Evolutionary conservation across 129 eudicot genomes (phyloP), one percentile per base, ranked within the genome.

Genomic region (Tagetes erecta): DNA sequence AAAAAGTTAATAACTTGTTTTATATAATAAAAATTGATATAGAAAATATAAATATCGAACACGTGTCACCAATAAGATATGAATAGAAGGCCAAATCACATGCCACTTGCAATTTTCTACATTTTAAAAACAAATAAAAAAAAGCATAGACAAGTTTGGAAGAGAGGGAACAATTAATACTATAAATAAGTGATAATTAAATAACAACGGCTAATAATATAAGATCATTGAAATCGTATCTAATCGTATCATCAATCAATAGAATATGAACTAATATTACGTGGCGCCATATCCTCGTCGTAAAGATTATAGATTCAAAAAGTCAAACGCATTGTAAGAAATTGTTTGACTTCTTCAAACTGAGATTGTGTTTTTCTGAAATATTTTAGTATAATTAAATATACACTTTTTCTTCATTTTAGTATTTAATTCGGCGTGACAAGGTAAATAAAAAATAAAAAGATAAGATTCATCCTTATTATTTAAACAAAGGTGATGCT

Each of bases 151-250:
- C 8, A 64, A 66, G 65, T 53, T 39, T 66, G 14, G 42, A 40
- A 67, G 11, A 67, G 59, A 51, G 74, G 80, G 74, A 55, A 67
- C 74, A 76, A 67, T 27, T 40, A 35, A 38, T 39, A 11, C 11
- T 4, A 65, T 65, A 31, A 27, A 13, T 31, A 1, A 2, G 0
- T 14, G 36, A 14, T 36, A 37, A 52, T 36, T 35, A 36, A 36
- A 4, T 11, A 36, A 5, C 9, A 36, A 14, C 3, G 38, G 31
- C 7, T 33, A 46, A 12, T 44, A 36, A 20, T 70, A 70, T n/a
- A 51, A 70, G 50, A n/a, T 34, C 12, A 34, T 8, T 3, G 41
- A 6, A 10, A 72, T 37, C 2, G 30, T 70, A 57, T 72, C 53
- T 0, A 12, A 71, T 75, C 73, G 67, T 76, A 53, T 66, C 46